Conservation (phyloP, 257 asterid genomes). For the Leonotis leonurus region DNA sequence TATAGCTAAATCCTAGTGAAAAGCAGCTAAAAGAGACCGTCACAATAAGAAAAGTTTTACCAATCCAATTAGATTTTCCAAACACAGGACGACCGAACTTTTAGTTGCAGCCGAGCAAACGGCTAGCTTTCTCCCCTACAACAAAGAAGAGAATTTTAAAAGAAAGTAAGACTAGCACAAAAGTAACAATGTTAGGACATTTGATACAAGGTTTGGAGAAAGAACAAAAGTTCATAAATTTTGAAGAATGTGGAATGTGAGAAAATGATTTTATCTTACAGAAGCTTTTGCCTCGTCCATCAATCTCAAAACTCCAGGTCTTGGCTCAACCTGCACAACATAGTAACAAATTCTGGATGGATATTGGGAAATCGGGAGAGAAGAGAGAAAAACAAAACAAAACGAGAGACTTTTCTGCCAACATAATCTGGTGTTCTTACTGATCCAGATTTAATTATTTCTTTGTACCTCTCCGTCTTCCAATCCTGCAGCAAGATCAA, state of each 20-base stretch:
- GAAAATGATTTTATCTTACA: slow-evolving; percentile 46
- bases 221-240: neutral
- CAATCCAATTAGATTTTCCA: slow-evolving; percentile 85
- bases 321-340: slow-evolving; percentile 71
- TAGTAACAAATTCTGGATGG: neutral
- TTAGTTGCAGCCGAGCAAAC: slow-evolving; percentile 99
- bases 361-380: neutral
- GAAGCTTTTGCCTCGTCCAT: slow-evolving; percentile 96
- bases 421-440: slow-evolving; percentile 35
- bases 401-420: neutral
- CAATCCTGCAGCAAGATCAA: slow-evolving; percentile 58
- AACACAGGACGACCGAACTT: slow-evolving; percentile 83
- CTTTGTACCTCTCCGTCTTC: slow-evolving; percentile 98
- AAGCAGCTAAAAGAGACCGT: neutral
- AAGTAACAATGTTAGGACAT: neutral
- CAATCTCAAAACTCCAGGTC: slow-evolving; percentile 94
- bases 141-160: slow-evolving; percentile 13
- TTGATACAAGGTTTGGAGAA: neutral
- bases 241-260: slow-evolving; percentile 10
- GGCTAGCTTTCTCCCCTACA: slow-evolving; percentile 75
- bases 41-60: slow-evolving; percentile 32
- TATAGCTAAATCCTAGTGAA: neutral
- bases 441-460: slow-evolving; percentile 82
- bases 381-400: neutral
- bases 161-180: neutral